These are phyloP conservation scores for Thelephora terrestris DNA, from an alignment of 1,284 basidiomycete species.

Conservation along the genomic window DNA sequence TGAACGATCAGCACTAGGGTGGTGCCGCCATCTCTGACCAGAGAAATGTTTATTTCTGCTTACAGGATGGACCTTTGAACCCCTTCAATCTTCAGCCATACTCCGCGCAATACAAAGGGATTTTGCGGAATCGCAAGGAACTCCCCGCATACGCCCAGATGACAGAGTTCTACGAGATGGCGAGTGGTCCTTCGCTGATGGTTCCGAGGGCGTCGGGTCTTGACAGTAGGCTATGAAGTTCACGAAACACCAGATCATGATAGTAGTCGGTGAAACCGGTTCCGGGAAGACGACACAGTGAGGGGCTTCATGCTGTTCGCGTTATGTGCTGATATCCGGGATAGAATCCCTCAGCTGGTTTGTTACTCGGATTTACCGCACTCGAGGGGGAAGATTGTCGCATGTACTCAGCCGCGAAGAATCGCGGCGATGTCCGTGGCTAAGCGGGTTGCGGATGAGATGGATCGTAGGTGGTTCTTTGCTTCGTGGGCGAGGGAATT, in stretches of 20 bases:
- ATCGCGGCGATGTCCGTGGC: constrained; percentile 99
- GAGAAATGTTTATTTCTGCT: not conserved
- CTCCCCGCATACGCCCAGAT: not conserved
- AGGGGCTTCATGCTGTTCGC: not conserved
- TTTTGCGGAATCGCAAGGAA: not conserved
- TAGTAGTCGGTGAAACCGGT: constrained; percentile 84
- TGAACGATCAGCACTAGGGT: too few relatives aligned
- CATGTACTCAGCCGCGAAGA: constrained; percentile 96
- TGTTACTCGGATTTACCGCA: constrained; percentile 53
- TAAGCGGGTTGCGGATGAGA: constrained; percentile 96
- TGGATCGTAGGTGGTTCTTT: constrained; percentile 65
- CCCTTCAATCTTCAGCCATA: not conserved
- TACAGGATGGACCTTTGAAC: not conserved
- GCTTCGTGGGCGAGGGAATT: not conserved
- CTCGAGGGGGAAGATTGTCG: constrained; percentile 32
- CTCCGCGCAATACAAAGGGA: not conserved
- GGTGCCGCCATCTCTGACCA: not conserved
- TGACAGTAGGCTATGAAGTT: not conserved
- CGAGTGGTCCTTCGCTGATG: not conserved
- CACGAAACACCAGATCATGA: constrained; percentile 59
- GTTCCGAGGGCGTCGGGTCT: not conserved
- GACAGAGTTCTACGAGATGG: not conserved
- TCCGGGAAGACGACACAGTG: constrained; percentile 71
- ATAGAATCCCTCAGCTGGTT: constrained; percentile 2
- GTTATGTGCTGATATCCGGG: not conserved